A percentile compares a stretch with the other conserved stretches of the same genome.
These are phyloP conservation scores for Pharus latifolius DNA, from an alignment of 176 grass and related monocot genomes.

Conservation along the genomic window DNA sequence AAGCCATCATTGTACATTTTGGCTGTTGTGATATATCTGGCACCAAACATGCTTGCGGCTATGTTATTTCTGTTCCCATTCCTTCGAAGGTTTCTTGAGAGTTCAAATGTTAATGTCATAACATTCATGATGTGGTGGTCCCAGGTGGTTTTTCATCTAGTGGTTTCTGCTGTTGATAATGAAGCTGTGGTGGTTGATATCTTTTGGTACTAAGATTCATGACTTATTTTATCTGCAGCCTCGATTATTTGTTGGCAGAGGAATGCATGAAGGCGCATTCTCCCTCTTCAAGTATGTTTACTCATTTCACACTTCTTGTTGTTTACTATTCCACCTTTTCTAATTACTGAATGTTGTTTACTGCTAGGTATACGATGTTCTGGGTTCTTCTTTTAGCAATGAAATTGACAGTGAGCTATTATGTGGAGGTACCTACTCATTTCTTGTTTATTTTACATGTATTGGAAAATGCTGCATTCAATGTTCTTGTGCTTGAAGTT, in stretches of 20 bases:
- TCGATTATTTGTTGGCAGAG: conserved; percentile 93
- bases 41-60: conserved; percentile 82
- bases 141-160: conserved; percentile 53
- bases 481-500: not conserved
- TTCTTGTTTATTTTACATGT: conserved; percentile 8
- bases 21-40: conserved; percentile 83
- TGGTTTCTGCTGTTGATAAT: conserved; percentile 8
- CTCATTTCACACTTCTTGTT: not conserved
- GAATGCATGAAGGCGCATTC: conserved; percentile 98
- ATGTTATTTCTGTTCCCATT: conserved; percentile 90
- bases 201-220: not conserved
- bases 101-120: conserved; percentile 72
- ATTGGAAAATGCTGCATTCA: not conserved
- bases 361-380: conserved; percentile 87
- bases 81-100: conserved; percentile 75
- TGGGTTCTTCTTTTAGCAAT: conserved; percentile 86
- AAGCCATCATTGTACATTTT: conserved; percentile 83
- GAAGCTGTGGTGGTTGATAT: not conserved
- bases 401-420: conserved; percentile 91
- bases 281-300: conserved; percentile 94
- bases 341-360: conserved; percentile 2
- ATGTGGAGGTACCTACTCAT: conserved; percentile 68
- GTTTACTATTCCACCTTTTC: conserved; percentile 3
- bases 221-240: conserved; percentile 53
- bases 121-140: conserved; percentile 99